phyloP scores from a whole-genome alignment of 306 rosid genomes.

The Prunus persica region DNA sequence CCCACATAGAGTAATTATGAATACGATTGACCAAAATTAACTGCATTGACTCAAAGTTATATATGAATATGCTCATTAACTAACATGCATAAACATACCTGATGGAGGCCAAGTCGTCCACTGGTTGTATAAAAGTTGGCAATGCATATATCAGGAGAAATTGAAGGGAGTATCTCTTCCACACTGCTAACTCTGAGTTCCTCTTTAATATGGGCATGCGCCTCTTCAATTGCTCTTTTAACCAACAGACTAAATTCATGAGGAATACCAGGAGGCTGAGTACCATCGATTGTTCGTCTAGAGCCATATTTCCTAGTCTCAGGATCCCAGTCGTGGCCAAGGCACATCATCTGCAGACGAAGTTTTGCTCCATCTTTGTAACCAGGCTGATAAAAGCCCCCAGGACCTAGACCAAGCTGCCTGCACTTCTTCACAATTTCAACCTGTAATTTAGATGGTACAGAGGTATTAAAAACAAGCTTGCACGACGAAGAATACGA shows the following conservation, averaged over 20 bases:
- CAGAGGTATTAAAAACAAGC: background rate
- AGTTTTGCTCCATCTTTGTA: constrained; percentile 57
- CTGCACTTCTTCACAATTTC: constrained; percentile 41
- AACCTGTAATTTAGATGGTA: constrained; percentile 31
- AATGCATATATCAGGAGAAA: constrained; percentile 66
- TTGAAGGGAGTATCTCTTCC: constrained; percentile 51
- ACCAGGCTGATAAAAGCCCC: constrained; percentile 70
- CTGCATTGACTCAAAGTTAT: background rate
- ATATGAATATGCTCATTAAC: background rate
- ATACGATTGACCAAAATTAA: background rate
- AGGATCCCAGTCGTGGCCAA: constrained; percentile 75
- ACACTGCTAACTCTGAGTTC: constrained; percentile 9
- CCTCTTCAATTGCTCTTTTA: constrained; percentile 35
- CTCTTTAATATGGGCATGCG: constrained; percentile 36
- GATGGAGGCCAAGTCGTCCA: constrained; percentile 73
- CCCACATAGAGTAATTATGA: background rate
- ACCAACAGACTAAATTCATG: constrained; percentile 27
- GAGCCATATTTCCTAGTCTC: constrained; percentile 46
- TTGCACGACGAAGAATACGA: background rate
- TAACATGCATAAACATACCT: constrained; percentile 27
- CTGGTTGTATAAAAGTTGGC: constrained; percentile 53
- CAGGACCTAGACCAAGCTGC: constrained; percentile 53
- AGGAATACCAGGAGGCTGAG: constrained; percentile 50
- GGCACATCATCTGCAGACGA: constrained; percentile 67
- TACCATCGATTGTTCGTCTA: constrained; percentile 30